Evolutionary conservation across 345 rosid genomes (phyloP).

Genomic region (Populus deltoides): DNA sequence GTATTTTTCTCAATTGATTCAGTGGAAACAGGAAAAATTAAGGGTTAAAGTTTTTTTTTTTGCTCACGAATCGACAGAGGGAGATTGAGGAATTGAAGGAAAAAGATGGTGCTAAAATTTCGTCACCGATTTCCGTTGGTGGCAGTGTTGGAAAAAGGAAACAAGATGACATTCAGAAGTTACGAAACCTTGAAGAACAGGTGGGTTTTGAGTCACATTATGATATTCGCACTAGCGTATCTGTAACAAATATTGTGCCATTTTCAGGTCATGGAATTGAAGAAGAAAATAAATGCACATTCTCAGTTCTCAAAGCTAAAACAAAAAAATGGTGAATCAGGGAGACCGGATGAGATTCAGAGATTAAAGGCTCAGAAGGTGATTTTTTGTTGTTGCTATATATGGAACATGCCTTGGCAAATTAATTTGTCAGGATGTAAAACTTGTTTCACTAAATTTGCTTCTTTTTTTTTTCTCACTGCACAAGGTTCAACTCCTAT

Average conservation of each 20-base stretch:
- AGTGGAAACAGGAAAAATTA: too few relatives aligned
- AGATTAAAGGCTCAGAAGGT: constrained; percentile 35
- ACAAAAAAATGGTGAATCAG: background rate
- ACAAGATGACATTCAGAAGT: constrained; percentile 11
- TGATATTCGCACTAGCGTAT: background rate
- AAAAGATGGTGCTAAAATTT: background rate
- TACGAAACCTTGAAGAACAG: constrained; percentile 21
- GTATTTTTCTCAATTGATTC: background rate
- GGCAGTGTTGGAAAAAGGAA: background rate
- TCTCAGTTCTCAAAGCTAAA: constrained; percentile 20
- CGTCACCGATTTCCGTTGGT: constrained; percentile 9
- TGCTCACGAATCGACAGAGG: constrained; percentile 10
- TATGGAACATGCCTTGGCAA: background rate
- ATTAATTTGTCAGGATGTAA: background rate
- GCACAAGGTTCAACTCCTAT: constrained; percentile 25
- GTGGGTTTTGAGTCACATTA: background rate
- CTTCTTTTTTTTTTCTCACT: background rate
- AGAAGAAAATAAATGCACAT: constrained; percentile 20
- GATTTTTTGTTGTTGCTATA: background rate
- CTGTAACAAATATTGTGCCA: background rate
- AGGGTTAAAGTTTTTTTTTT: too few relatives aligned
- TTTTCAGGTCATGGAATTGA: constrained; percentile 22
- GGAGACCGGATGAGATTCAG: constrained; percentile 15
- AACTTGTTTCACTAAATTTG: background rate
- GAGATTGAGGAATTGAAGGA: constrained; percentile 20